phyloP scores from a whole-genome alignment of 2,329 filamentous ascomycete genomes.

The Fusarium chuoi region DNA sequence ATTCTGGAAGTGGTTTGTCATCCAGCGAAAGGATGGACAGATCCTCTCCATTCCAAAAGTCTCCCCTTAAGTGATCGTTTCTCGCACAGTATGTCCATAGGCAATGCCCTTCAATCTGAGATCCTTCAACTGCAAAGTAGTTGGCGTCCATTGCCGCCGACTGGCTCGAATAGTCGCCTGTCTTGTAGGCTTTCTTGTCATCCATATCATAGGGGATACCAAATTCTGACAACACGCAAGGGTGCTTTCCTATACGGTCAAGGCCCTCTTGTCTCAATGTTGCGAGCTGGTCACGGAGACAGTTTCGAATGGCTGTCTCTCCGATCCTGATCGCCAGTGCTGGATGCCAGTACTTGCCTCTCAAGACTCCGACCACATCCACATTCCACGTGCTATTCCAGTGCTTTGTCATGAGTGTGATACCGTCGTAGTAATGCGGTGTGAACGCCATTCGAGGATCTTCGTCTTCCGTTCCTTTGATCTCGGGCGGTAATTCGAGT shows the following conservation, averaged over 20 bases:
- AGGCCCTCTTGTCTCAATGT: slow-evolving; percentile 86
- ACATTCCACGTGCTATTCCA: slow-evolving; percentile 99
- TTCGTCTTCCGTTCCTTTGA: slow-evolving; percentile 89
- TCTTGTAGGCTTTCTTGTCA: slow-evolving; percentile 93
- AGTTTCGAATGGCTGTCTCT: slow-evolving; percentile 93
- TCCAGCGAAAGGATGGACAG: slow-evolving; percentile 89
- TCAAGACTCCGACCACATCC: slow-evolving; percentile 90
- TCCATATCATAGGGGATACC: slow-evolving; percentile 99
- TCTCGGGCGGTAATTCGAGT: slow-evolving; percentile 86
- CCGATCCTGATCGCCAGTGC: slow-evolving; percentile 93
- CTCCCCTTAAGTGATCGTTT: slow-evolving; percentile 90
- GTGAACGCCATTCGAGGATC: slow-evolving; percentile 92
- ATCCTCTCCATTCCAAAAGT: slow-evolving; percentile 98
- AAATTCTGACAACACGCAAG: slow-evolving; percentile 92
- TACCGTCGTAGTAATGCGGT: slow-evolving; percentile 95
- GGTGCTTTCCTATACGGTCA: slow-evolving; percentile 89
- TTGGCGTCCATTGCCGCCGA: slow-evolving; percentile 95
- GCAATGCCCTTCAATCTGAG: slow-evolving; percentile 84
- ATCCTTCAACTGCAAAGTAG: slow-evolving; percentile 89
- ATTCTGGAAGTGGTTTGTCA: slow-evolving; percentile 72
- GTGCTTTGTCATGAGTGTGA: slow-evolving; percentile 97
- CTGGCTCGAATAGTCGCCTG: slow-evolving; percentile 93
- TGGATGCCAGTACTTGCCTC: slow-evolving; percentile 87
- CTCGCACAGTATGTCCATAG: slow-evolving; percentile 86
- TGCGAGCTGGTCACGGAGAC: slow-evolving; percentile 86